A percentile compares a stretch with the other conserved stretches of the same genome.
phyloP scores from a whole-genome alignment of 2,329 filamentous ascomycete species.

The Cercospora berteroae region DNA sequence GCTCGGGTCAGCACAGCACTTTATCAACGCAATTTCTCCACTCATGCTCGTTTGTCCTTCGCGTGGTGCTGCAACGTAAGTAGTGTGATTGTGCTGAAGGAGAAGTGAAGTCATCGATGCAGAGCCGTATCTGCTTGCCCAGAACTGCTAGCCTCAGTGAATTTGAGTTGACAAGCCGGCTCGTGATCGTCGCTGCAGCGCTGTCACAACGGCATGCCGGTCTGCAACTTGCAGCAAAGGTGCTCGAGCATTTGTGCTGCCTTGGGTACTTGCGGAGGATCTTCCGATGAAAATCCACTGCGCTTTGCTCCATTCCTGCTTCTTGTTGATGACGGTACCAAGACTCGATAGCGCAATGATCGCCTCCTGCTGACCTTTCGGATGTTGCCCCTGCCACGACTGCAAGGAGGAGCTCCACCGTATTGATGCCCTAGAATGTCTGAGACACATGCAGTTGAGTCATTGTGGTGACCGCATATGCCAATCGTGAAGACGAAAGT shows the following conservation, averaged over 20 bases:
- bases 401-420: neutral
- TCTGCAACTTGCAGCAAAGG: neutral
- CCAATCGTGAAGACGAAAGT: neutral
- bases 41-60: neutral
- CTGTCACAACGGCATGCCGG: neutral
- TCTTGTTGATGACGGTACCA: neutral
- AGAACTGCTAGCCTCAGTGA: slow-evolving; percentile 5
- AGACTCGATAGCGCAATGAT: neutral
- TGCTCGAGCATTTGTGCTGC: neutral
- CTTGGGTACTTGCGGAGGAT: neutral
- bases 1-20: neutral
- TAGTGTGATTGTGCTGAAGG: neutral
- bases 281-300: neutral
- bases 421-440: neutral
- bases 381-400: neutral
- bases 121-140: slow-evolving; percentile 7
- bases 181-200: neutral
- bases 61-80: neutral
- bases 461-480: neutral
- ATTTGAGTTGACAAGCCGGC: neutral
- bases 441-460: neutral
- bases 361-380: neutral
- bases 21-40: neutral
- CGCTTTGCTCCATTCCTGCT: neutral
- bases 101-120: slow-evolving; percentile 4